phyloP scores from a whole-genome alignment of 169 alveolate species.

The Perkinsus chesapeaki region DNA sequence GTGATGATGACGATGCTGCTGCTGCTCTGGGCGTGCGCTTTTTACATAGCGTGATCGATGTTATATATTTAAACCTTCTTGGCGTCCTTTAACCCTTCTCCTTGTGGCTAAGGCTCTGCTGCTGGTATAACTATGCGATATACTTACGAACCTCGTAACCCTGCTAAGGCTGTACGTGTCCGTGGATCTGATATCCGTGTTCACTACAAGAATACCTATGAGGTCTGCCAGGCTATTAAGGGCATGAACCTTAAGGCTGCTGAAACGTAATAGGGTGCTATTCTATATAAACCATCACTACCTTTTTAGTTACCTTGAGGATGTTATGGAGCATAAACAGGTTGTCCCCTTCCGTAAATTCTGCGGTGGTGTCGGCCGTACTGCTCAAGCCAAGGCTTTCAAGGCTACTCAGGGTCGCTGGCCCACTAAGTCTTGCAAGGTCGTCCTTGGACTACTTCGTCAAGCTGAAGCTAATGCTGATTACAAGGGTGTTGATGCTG shows the following conservation, averaged over 20 bases:
- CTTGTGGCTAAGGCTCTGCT: slow-evolving; percentile 3
- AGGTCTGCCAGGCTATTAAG: slow-evolving; percentile 91
- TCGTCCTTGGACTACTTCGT: slow-evolving; percentile 77
- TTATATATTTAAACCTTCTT: background rate
- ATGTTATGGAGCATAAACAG: slow-evolving; percentile 89
- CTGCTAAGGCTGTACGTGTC: background rate
- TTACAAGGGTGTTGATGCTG: slow-evolving; percentile 82
- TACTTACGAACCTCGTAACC: background rate
- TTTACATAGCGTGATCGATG: background rate
- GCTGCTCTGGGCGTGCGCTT: background rate
- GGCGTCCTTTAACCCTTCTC: background rate
- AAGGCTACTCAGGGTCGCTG: slow-evolving; percentile 92
- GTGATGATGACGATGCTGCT: too few species aligned
- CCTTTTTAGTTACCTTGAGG: slow-evolving; percentile 70
- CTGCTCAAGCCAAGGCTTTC: slow-evolving; percentile 91
- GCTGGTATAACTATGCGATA: background rate
- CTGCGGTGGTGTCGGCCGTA: slow-evolving; percentile 94
- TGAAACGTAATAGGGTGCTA: slow-evolving; percentile 35
- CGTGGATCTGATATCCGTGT: slow-evolving; percentile 80
- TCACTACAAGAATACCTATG: slow-evolving; percentile 92
- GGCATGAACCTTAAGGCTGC: slow-evolving; percentile 86
- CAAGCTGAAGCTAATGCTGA: slow-evolving; percentile 93
- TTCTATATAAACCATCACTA: too few species aligned
- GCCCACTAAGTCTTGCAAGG: slow-evolving; percentile 93
- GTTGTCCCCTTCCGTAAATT: slow-evolving; percentile 92